Evolutionary conservation across 2,329 filamentous ascomycete species (phyloP), one percentile per base, ranked within the genome.

Genomic region (Stenocarpella maydis): DNA sequence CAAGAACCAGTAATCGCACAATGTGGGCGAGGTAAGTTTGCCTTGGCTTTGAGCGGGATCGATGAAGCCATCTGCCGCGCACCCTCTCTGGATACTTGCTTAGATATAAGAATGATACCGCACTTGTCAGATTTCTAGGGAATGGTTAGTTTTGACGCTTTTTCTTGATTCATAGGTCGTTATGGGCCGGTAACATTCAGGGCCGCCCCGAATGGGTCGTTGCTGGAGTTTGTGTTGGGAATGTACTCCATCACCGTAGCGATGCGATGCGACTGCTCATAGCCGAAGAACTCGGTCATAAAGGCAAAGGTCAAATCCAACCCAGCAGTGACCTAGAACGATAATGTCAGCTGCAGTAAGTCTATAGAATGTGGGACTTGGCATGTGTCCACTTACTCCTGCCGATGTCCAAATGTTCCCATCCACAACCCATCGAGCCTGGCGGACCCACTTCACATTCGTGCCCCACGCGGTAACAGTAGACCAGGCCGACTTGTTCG

Each of bases 331-430:
- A 81, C 77, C 77, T 80, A 83, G 87, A 10, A 83, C 85, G 73
- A 86, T 77, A 26, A 80, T 82, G 61, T 83, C 77, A 67, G 37
- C 17, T 47, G 12, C 28, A 39, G n/a, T n/a, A 17, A 45, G 14
- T 28, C 45, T 80, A 88, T 86, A 54, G 86, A 86, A 0, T 9
- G 0, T 55, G 47, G 3, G 39, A 8, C 5, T 14, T 45, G 4
- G 26, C 7, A 2, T 43, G 10, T 5, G 53, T 7, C 86, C 84
- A 74, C 70, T 84, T 71, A 81, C 79, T 63, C 91, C 90, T 0
- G 88, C 89, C 2, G 87, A 87, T 4, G 87, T 88, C 89, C 90
- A 92, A 9, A 91, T 80, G 69, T 91, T 90, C 4, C 87, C 89
- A 77, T 92, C 90, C 0, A 83, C 80, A 0, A 91, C 86, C 87